Evolutionary conservation across 164 flowering plant species (phyloP).

Genomic region (Stephania cephalantha): DNA sequence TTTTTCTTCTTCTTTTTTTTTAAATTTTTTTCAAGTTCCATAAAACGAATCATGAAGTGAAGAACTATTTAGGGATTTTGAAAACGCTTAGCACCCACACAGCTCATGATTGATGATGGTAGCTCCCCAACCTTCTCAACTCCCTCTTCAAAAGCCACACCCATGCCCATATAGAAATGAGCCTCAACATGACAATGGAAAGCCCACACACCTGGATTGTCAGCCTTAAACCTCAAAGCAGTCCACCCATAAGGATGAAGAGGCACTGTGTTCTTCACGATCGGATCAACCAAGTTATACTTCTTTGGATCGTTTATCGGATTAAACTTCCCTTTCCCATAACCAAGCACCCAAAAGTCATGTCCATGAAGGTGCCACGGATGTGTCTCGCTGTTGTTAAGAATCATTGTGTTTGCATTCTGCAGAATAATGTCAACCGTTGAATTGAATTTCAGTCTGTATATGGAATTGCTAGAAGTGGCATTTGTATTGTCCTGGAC

Average conservation of each 20-base stretch:
- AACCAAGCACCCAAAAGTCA: constrained; percentile 31
- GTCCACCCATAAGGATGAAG: constrained; percentile 26
- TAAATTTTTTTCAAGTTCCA: too few relatives aligned
- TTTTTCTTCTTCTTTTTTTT: too few relatives aligned
- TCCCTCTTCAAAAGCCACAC: constrained; percentile 12
- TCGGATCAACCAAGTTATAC: constrained; percentile 20
- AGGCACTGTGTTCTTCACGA: constrained; percentile 22
- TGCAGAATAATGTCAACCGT: constrained; percentile 63
- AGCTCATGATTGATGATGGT: constrained; percentile 10
- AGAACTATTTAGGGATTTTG: too few relatives aligned
- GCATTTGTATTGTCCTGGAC: constrained; percentile 30
- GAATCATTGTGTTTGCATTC: constrained; percentile 44
- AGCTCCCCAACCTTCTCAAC: constrained; percentile 8
- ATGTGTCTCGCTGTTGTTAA: constrained; percentile 26
- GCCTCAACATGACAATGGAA: constrained; percentile 20
- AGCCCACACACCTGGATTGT: constrained; percentile 22
- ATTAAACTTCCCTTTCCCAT: constrained; percentile 28
- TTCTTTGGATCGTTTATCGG: constrained; percentile 6
- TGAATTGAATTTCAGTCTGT: constrained; percentile 42
- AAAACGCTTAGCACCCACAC: neutral
- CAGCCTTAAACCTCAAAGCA: constrained; percentile 8
- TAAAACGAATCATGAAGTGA: too few relatives aligned
- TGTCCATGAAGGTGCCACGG: constrained; percentile 41
- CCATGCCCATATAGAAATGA: constrained; percentile 18
- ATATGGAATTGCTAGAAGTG: constrained; percentile 31